Percentiles rank a stretch among this genome's conserved stretches.
Evolutionary conservation across 2,329 filamentous ascomycete genomes (phyloP).

Genomic region (Cucurbitaria berberidis): DNA sequence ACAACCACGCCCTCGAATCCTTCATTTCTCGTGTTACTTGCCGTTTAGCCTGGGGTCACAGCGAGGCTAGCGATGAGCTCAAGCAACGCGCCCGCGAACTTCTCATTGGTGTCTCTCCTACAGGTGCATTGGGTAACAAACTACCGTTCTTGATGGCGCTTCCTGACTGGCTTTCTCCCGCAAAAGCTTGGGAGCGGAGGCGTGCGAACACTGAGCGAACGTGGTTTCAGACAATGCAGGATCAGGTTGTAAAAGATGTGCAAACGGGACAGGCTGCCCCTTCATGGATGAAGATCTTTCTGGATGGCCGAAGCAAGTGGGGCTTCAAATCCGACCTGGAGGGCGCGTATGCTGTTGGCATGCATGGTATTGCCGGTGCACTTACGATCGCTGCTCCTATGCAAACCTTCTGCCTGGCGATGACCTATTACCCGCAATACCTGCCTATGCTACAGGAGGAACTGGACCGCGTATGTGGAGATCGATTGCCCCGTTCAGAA

Average conservation of each 20-base stretch:
- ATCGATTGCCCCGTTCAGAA: constrained; percentile 44
- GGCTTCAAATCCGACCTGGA: constrained; percentile 53
- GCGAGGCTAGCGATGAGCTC: constrained; percentile 53
- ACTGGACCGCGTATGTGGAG: constrained; percentile 49
- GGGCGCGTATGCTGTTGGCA: constrained; percentile 55
- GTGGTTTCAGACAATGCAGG: constrained; percentile 55
- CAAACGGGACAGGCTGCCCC: constrained; percentile 40
- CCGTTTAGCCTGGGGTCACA: constrained; percentile 54
- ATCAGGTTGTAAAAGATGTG: constrained; percentile 48
- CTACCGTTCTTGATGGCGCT: constrained; percentile 54
- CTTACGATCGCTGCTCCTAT: constrained; percentile 56
- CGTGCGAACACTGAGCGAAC: constrained; percentile 52
- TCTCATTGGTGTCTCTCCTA: constrained; percentile 54
- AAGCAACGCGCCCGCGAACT: constrained; percentile 56
- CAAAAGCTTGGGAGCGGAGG: constrained; percentile 54
- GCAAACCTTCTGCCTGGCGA: constrained; percentile 56
- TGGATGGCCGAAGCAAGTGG: constrained; percentile 49
- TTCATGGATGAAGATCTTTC: constrained; percentile 54
- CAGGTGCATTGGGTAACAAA: constrained; percentile 54
- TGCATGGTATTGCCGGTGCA: constrained; percentile 56
- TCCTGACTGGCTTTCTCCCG: constrained; percentile 51
- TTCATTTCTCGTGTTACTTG: constrained; percentile 56
- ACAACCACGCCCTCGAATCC: constrained; percentile 54
- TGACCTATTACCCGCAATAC: constrained; percentile 54
- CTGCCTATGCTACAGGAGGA: constrained; percentile 51